Evolutionary conservation across 495 filamentous ascomycete species (phyloP).

Genomic region (Penicillium goetzii): DNA sequence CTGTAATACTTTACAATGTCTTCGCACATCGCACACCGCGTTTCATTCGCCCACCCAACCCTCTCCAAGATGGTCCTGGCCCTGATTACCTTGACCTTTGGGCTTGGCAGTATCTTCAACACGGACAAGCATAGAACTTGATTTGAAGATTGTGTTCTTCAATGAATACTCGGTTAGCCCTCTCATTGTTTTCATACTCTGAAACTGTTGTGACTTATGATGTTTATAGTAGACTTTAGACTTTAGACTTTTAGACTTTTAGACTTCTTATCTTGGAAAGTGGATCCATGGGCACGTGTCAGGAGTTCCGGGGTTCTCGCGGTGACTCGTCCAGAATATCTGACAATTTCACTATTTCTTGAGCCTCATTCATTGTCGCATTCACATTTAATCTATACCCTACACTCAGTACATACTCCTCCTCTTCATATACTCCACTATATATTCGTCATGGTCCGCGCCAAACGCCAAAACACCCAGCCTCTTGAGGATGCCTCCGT

Average conservation of each 20-base stretch:
- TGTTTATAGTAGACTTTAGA: neutral
- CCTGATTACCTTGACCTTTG: neutral
- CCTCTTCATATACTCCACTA: neutral
- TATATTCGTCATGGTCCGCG: constrained; percentile 35
- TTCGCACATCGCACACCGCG: neutral
- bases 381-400: neutral
- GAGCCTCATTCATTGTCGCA: neutral
- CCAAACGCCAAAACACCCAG: constrained; percentile 44
- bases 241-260: neutral
- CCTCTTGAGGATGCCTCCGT: constrained; percentile 45
- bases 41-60: neutral
- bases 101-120: neutral
- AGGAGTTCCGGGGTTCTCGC: neutral
- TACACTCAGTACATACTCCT: neutral
- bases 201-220: neutral
- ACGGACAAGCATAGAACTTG: neutral
- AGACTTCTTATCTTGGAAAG: neutral
- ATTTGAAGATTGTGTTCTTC: neutral
- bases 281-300: constrained; percentile 2
- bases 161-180: neutral
- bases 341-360: neutral
- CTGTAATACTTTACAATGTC: neutral
- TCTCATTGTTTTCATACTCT: neutral
- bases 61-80: neutral
- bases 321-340: neutral